phyloP scores from a whole-genome alignment of 1,284 basidiomycete genomes.

The Cystobasidiaceae sp. region DNA sequence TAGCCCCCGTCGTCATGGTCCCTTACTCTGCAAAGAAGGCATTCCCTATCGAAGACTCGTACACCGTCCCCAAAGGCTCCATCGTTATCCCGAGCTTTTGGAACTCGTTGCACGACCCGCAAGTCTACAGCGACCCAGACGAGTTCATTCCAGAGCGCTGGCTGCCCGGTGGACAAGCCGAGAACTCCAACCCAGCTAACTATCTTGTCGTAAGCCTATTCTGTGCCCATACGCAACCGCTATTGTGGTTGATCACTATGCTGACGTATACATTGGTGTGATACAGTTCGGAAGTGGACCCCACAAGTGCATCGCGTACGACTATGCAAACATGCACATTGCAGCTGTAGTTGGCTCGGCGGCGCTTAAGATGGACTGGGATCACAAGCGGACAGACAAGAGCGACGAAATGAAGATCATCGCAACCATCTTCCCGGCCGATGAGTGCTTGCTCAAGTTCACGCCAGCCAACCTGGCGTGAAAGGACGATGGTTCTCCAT shows the following conservation, averaged over 20 bases:
- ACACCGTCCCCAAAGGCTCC: constrained; percentile 82
- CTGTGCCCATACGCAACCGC: constrained; percentile 45
- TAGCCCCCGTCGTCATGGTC: constrained; percentile 56
- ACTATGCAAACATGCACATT: constrained; percentile 92
- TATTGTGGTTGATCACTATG: constrained; percentile 51
- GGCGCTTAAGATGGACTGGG: constrained; percentile 74
- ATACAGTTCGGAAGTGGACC: constrained; percentile 29
- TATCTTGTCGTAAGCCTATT: constrained; percentile 83
- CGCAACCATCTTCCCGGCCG: constrained; percentile 76
- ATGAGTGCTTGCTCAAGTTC: constrained; percentile 78
- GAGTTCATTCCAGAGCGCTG: constrained; percentile 83
- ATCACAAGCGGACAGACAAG: constrained; percentile 73
- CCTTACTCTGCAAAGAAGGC: constrained; percentile 85
- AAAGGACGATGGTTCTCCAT: no score
- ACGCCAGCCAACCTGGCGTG: constrained; percentile 31
- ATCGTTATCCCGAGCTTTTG: constrained; percentile 99
- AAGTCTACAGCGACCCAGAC: constrained; percentile 82
- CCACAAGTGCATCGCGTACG: constrained; percentile 73
- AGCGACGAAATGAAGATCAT: constrained; percentile 64
- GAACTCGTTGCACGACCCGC: constrained; percentile 74
- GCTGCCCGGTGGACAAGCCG: constrained; percentile 70
- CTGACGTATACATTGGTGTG: constrained; percentile 60
- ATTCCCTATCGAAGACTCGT: constrained; percentile 84
- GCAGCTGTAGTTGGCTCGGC: constrained; percentile 81
- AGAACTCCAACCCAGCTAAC: constrained; percentile 76